A percentile compares a stretch with the other conserved stretches of the same genome.
phyloP scores from a whole-genome alignment of 257 asterid species.

The Agastache rugosa region DNA sequence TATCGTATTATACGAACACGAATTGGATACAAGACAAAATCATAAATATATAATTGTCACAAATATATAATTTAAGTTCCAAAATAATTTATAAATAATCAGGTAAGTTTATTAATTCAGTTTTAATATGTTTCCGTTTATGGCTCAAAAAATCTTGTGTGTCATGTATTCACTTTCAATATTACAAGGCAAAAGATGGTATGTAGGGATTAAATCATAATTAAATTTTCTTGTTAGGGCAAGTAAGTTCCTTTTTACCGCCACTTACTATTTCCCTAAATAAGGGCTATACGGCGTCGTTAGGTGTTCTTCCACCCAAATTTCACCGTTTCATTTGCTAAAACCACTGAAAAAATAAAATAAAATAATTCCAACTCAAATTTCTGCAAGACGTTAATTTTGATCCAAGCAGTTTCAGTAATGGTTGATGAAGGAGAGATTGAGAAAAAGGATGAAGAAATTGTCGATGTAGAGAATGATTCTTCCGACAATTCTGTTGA shows the following conservation, averaged over 20 bases:
- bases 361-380: background rate
- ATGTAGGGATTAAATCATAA: background rate
- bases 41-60: no score
- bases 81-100: background rate
- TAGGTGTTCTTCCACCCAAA: conserved; percentile 3
- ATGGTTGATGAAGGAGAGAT: conserved; percentile 44
- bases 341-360: conserved; percentile 33
- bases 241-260: conserved; percentile 30
- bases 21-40: no score
- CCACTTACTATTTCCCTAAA: conserved; percentile 23
- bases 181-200: background rate
- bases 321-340: conserved; percentile 26
- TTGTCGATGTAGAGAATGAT: conserved; percentile 37
- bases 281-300: conserved; percentile 39
- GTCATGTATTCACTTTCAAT: no score
- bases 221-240: background rate
- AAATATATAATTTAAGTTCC: no score
- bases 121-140: background rate
- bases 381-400: conserved; percentile 15
- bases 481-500: conserved; percentile 51
- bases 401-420: conserved; percentile 25
- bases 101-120: background rate
- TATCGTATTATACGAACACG: no score
- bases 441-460: conserved; percentile 40
- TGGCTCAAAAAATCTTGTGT: no score